Evolutionary conservation across 306 rosid genomes (phyloP).

Genomic region (Pyrus communis): DNA sequence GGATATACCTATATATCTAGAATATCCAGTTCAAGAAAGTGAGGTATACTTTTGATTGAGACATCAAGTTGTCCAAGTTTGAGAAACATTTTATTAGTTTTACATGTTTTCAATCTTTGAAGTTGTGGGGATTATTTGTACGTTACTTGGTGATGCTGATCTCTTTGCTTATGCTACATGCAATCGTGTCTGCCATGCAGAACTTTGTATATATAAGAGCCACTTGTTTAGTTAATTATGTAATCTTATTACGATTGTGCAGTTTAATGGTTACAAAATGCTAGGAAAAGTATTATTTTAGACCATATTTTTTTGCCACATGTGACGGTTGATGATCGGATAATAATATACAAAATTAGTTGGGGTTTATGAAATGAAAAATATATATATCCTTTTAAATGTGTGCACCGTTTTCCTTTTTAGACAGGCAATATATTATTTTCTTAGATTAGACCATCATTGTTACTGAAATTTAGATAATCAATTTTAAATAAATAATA

Average conservation of each 20-base stretch:
- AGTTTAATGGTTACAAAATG: background rate
- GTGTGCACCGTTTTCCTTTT: too few species aligned
- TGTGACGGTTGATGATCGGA: too few species aligned
- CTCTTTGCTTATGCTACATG: background rate
- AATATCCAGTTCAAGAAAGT: background rate
- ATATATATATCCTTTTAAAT: too few species aligned
- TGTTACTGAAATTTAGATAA: background rate
- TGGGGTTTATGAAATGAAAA: background rate
- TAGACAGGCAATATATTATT: too few species aligned
- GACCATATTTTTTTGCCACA: background rate
- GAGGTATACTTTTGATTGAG: background rate
- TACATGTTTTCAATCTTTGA: background rate
- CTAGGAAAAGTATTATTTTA: too few species aligned
- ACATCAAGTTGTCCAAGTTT: background rate
- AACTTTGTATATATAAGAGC: background rate
- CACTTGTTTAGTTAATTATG: background rate
- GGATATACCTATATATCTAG: background rate
- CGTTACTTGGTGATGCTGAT: background rate
- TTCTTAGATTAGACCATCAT: background rate
- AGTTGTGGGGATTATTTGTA: background rate
- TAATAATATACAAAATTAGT: background rate
- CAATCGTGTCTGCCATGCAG: background rate
- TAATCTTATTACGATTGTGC: background rate
- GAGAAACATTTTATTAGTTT: background rate
- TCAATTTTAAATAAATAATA: background rate